A percentile compares a stretch with the other conserved stretches of the same genome.
Evolutionary conservation across 2,329 filamentous ascomycete genomes (phyloP).

Genomic region (Cadophora gregata): DNA sequence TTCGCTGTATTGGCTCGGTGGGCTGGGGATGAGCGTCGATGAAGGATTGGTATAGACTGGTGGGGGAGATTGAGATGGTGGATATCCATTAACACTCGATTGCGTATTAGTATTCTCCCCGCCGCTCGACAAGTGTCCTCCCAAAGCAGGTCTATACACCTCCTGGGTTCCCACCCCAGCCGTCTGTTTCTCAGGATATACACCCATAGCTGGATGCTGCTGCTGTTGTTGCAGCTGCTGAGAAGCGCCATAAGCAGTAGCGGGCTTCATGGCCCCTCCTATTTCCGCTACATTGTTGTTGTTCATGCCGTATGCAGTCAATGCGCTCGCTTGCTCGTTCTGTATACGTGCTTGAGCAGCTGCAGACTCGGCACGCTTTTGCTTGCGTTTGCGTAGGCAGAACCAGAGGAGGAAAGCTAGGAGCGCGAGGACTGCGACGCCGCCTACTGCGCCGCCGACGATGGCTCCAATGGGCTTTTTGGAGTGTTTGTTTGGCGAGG

Average conservation of each 20-base stretch:
- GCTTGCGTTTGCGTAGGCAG: slow-evolving; percentile 28
- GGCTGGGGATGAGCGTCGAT: background rate
- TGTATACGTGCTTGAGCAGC: slow-evolving; percentile 14
- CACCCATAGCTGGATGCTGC: slow-evolving; percentile 5
- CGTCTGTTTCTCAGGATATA: slow-evolving; percentile 16
- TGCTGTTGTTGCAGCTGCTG: background rate
- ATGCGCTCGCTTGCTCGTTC: slow-evolving; percentile 28
- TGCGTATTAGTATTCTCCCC: background rate
- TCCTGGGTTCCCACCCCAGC: background rate
- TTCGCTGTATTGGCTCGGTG: slow-evolving; percentile 26
- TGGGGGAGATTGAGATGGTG: slow-evolving; percentile 18
- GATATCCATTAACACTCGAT: background rate
- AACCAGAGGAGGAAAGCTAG: slow-evolving; percentile 29
- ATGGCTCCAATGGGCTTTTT: slow-evolving; percentile 31
- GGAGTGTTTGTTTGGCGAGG: slow-evolving; percentile 16
- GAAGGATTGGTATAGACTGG: slow-evolving; percentile 26
- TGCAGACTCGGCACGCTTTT: slow-evolving; percentile 18
- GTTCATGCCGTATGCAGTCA: slow-evolving; percentile 23
- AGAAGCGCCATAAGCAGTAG: slow-evolving; percentile 12
- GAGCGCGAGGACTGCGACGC: slow-evolving; percentile 25
- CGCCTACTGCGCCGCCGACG: slow-evolving; percentile 35
- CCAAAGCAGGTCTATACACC: background rate
- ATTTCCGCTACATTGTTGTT: slow-evolving; percentile 27
- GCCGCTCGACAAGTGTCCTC: background rate
- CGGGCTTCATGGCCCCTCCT: slow-evolving; percentile 26